These are phyloP conservation scores for Alternaria burnsii DNA, from an alignment of 2,329 filamentous ascomycete species.

Conservation along the genomic window DNA sequence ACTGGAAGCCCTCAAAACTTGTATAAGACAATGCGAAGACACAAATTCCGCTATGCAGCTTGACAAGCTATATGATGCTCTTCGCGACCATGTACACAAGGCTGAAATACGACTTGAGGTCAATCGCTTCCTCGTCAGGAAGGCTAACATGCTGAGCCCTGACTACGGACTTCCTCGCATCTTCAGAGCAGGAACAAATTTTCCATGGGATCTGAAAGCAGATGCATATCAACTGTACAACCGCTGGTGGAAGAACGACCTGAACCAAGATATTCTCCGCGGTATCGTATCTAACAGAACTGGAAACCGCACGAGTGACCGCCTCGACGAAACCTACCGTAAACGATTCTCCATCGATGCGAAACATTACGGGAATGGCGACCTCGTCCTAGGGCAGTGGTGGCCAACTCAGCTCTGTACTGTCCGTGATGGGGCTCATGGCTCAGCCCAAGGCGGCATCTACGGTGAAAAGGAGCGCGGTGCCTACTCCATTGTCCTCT, in stretches of 20 bases:
- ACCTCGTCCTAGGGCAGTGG: constrained; percentile 61
- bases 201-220: constrained; percentile 58
- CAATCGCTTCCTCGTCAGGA: constrained; percentile 41
- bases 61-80: constrained; percentile 35
- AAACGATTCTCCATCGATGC: constrained; percentile 22
- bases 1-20: constrained; percentile 36
- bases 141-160: constrained; percentile 46
- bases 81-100: constrained; percentile 51
- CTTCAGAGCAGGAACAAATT: constrained; percentile 44
- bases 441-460: constrained; percentile 58
- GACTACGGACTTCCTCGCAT: constrained; percentile 53
- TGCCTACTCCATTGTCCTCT: constrained; percentile 65
- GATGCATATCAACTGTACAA: constrained; percentile 58
- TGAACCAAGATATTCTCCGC: constrained; percentile 57
- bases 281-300: constrained; percentile 48
- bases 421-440: constrained; percentile 64
- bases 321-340: constrained; percentile 35
- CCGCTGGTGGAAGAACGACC: constrained; percentile 55
- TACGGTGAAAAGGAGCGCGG: constrained; percentile 57
- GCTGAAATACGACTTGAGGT: constrained; percentile 49
- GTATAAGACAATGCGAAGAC: constrained; percentile 30
- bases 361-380: constrained; percentile 51
- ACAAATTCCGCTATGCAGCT: constrained; percentile 5
- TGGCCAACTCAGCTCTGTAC: constrained; percentile 63
- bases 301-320: constrained; percentile 37